Base-by-base conservation (phyloP, 495 filamentous ascomycete species). In the Trichoderma erinaceum region DNA sequence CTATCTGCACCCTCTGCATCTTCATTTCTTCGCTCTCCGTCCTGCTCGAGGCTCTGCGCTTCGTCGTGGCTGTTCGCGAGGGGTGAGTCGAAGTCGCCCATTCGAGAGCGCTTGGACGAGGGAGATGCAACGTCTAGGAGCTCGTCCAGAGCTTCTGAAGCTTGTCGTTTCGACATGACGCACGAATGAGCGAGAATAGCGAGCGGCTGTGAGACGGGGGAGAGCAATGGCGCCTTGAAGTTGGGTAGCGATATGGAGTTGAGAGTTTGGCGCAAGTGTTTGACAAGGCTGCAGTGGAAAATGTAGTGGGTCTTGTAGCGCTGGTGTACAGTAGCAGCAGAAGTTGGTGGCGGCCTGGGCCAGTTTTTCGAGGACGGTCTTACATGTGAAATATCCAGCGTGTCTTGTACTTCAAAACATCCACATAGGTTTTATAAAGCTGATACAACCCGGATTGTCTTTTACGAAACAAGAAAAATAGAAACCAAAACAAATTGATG, bases 131-230 rank as follows among this genome's bases (percentile, higher is more conserved):
- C 74, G 23, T 78, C 80, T 8, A 78, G 74, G 25, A 86, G 73
- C 58, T 88, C 85, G 71, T 95, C 91, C n/a, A 95, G 81, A 63
- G 89, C 81, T 72, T 92, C 86, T 67, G 89, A 86, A 65, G 92
- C 92, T 68, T 83, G 87, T 78, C 92, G 86, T 78, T 97, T 96
- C 16, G 87, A 80, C 88, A 91, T 92, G 32, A 32, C 25, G 29
- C 23, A 18, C 11, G 56, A 32, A 61, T 0, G 8, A 13, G 27
- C 12, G 16, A 32, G 56, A 32, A 35, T 23, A 3, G n/a, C 8
- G 56, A 61, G 12, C 15, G 27, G 56, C 56, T 12, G 11, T 29
- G 23, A 10, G 16, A 29, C 1, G 29, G 8, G 23, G 27, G 10
- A 61, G 27, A 61, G 56, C 23, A 32, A 61, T 27, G 56, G 11